These are phyloP conservation scores for Phytophthora fragariaefolia DNA, from an alignment of 352 stramenopile genomes.

Conservation along the genomic window DNA sequence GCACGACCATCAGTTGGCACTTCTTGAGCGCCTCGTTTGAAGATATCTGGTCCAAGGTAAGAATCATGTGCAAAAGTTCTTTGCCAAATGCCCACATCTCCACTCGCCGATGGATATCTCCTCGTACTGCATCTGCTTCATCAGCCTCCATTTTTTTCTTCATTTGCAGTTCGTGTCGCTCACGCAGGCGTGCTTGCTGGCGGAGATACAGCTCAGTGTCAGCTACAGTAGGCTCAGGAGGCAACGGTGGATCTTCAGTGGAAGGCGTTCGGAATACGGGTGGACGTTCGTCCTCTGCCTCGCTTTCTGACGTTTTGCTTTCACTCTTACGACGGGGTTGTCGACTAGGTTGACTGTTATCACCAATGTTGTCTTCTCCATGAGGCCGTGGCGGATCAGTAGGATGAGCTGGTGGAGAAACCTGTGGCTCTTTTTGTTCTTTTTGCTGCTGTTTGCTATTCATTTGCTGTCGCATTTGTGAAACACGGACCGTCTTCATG, in stretches of 20 bases:
- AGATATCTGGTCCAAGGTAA: slow-evolving; percentile 86
- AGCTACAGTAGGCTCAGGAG: slow-evolving; percentile 70
- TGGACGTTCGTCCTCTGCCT: slow-evolving; percentile 46
- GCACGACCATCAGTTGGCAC: slow-evolving; percentile 78
- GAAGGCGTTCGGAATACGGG: slow-evolving; percentile 12
- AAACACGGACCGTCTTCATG: slow-evolving; percentile 86
- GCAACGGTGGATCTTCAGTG: slow-evolving; percentile 57
- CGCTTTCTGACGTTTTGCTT: slow-evolving; percentile 65
- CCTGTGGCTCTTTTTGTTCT: slow-evolving; percentile 39
- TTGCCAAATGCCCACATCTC: slow-evolving; percentile 89
- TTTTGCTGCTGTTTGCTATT: slow-evolving; percentile 72
- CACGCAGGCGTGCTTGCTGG: slow-evolving; percentile 82
- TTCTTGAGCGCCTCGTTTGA: slow-evolving; percentile 75
- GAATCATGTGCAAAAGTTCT: slow-evolving; percentile 82
- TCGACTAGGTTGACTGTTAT: slow-evolving; percentile 39
- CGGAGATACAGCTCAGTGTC: slow-evolving; percentile 83
- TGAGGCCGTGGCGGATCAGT: slow-evolving; percentile 33
- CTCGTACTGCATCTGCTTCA: slow-evolving; percentile 78
- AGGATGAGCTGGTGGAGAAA: slow-evolving; percentile 16
- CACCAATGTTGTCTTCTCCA: slow-evolving; percentile 40
- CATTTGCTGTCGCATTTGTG: slow-evolving; percentile 86
- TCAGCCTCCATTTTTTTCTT: slow-evolving; percentile 84
- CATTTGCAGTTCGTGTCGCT: slow-evolving; percentile 82
- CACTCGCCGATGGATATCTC: slow-evolving; percentile 76
- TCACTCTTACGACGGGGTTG: slow-evolving; percentile 51